Evolutionary conservation across 768 basidiomycete species (phyloP).

Genomic region (Gautieria morchelliformis): DNA sequence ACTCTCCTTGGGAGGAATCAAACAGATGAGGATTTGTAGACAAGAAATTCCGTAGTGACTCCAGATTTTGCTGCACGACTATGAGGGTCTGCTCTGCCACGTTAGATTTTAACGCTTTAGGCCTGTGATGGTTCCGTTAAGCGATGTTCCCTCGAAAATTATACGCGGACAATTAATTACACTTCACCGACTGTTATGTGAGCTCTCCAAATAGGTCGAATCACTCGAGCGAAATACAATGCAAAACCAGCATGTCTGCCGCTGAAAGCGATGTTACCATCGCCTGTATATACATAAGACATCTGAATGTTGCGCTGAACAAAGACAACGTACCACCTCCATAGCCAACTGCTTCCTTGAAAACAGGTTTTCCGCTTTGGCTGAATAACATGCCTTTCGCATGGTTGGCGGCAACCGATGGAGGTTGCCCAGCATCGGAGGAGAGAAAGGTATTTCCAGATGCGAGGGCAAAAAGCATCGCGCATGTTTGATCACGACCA

Average conservation of each 20-base stretch:
- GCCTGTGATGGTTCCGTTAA: background rate
- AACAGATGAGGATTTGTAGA: constrained; percentile 80
- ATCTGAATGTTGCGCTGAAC: background rate
- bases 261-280: constrained; percentile 72
- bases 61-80: constrained; percentile 71
- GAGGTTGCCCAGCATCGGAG: constrained; percentile 39
- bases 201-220: constrained; percentile 81
- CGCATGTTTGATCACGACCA: constrained; percentile 85
- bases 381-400: constrained; percentile 20
- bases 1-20: constrained; percentile 68
- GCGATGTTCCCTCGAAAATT: background rate
- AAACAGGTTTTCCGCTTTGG: constrained; percentile 53
- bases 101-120: constrained; percentile 41
- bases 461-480: constrained; percentile 83
- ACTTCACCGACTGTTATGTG: constrained; percentile 43
- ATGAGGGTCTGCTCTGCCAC: constrained; percentile 54
- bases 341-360: constrained; percentile 43
- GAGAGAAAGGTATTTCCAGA: constrained; percentile 70
- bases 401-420: constrained; percentile 35
- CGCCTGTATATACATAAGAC: constrained; percentile 17
- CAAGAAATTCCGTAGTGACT: constrained; percentile 65
- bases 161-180: background rate
- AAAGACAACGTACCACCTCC: constrained; percentile 2
- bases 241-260: constrained; percentile 84
- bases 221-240: constrained; percentile 74